phyloP scores from a whole-genome alignment of 2,329 filamentous ascomycete genomes.

The Phialophora verrucosa region DNA sequence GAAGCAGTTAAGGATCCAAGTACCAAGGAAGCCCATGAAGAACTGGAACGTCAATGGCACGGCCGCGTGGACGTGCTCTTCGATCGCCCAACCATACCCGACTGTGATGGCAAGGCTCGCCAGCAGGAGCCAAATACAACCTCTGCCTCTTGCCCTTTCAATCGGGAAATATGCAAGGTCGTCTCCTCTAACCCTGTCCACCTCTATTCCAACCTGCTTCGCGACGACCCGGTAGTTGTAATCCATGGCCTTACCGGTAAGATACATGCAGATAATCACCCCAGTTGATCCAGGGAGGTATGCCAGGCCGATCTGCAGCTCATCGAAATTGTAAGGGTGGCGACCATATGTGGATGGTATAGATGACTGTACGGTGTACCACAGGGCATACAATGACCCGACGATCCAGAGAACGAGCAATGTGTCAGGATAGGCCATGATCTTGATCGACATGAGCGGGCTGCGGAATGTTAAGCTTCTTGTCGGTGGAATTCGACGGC shows the following conservation, averaged over 20 bases:
- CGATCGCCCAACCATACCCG: constrained; percentile 51
- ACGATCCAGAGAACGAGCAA: too few relatives aligned
- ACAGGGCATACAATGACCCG: constrained; percentile 42
- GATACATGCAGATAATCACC: constrained; percentile 46
- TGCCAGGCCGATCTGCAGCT: constrained; percentile 51
- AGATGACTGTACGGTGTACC: constrained; percentile 52
- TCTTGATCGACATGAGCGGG: too few relatives aligned
- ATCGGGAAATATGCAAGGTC: too few relatives aligned
- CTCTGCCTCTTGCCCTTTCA: too few relatives aligned
- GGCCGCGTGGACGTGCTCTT: constrained; percentile 44
- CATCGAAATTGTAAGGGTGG: constrained; percentile 47
- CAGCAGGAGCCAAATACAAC: too few relatives aligned
- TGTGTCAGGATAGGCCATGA: too few relatives aligned
- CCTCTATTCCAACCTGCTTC: too few relatives aligned
- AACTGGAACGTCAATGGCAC: constrained; percentile 41
- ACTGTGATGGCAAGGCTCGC: constrained; percentile 46
- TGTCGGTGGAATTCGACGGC: too few relatives aligned
- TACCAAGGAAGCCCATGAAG: constrained; percentile 18
- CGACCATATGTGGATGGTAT: constrained; percentile 48
- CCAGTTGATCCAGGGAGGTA: constrained; percentile 53
- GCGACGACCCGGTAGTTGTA: too few relatives aligned
- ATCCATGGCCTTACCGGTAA: too few relatives aligned
- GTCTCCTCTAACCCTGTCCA: too few relatives aligned
- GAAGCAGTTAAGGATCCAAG: constrained; percentile 16
- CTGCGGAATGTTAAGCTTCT: too few relatives aligned